Base-by-base conservation (phyloP, 1,284 basidiomycete genomes). In the Moniliophthora roreri region DNA sequence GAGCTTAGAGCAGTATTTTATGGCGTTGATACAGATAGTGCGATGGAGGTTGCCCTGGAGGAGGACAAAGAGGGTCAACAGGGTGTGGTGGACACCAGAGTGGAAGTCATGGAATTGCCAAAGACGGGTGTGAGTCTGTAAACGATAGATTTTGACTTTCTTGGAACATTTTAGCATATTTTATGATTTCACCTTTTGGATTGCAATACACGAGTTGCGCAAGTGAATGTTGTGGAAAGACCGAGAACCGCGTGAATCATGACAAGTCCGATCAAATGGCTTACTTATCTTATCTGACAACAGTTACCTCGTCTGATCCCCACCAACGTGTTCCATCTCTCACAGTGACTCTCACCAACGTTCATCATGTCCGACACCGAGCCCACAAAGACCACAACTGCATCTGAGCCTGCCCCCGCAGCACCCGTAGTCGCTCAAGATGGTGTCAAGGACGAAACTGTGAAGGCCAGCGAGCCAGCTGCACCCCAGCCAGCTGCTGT, bases 1-100 rank as follows among this genome's bases (percentile, higher is more conserved):
- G 53, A 58, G 48, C 48, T 58, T 41, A 52, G 51, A 18, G 50
- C 41, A 2, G 52, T 58, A 26, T 58, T 58, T 20, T 58, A 55
- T 48, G 57, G 54, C 8, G 24, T 36, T 5, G 51, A 52, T 23
- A 36, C n/a, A 5, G 44, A 32, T 21, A 32, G 32, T 28, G 55
- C 34, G 5, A 15, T 52, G 20, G 38, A 45, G 20, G 37, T 20
- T 2, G 47, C 42, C 1, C 21, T 49, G 8, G 48, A 36, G 20
- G 42, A 52, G 21, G 44, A 44, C 4, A 45, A 47, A 28, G 42
- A 53, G 35, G 51, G 55, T 15, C 48, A 49, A 16, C 48, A 56
- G 28, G 48, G 45, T 32, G 16, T 46, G 2, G 34, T 55, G 21
- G 42, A 34, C n/a, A 39, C 54, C 4, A 52, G 54, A n/a, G 46